Evolutionary conservation across 306 rosid genomes (phyloP).

Genomic region (Fragaria nilgerrensis): DNA sequence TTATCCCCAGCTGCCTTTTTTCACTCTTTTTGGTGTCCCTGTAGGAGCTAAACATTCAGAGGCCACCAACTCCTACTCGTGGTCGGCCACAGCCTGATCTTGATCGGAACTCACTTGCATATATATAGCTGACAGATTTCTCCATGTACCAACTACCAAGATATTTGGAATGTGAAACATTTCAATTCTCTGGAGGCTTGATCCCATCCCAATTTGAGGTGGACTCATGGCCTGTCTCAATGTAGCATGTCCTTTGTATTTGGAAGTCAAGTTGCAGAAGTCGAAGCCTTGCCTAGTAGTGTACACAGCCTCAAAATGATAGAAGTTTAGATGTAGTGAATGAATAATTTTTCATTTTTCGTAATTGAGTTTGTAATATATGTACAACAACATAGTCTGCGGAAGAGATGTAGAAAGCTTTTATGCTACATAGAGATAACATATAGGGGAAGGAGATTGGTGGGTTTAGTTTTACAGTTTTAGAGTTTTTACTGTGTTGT

Average conservation of each 20-base stretch:
- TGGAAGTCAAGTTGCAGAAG: constrained; percentile 29
- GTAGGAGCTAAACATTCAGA: constrained; percentile 94
- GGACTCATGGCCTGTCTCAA: neutral
- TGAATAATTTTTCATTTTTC: constrained; percentile 23
- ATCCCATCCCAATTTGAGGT: neutral
- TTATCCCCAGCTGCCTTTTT: neutral
- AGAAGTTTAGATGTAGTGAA: constrained; percentile 20
- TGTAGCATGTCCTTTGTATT: constrained; percentile 16
- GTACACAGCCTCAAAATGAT: constrained; percentile 35
- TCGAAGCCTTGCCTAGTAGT: constrained; percentile 26
- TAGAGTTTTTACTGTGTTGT: neutral
- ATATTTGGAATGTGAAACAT: neutral
- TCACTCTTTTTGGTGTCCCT: constrained; percentile 2
- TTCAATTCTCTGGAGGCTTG: constrained; percentile 14
- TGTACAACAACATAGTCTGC: constrained; percentile 34
- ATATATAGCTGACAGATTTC: constrained; percentile 46
- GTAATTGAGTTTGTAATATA: constrained; percentile 34
- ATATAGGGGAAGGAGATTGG: constrained; percentile 42
- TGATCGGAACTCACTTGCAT: constrained; percentile 96
- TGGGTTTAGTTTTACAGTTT: constrained; percentile 32
- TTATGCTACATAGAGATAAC: constrained; percentile 31
- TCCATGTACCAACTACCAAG: constrained; percentile 15
- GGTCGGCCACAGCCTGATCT: constrained; percentile 98
- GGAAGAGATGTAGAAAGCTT: constrained; percentile 34
- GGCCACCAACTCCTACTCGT: constrained; percentile 98